A percentile compares a stretch with the other conserved stretches of the same genome.
phyloP scores from a whole-genome alignment of 75 land plant genomes.

The Selaginella moellendorffii region DNA sequence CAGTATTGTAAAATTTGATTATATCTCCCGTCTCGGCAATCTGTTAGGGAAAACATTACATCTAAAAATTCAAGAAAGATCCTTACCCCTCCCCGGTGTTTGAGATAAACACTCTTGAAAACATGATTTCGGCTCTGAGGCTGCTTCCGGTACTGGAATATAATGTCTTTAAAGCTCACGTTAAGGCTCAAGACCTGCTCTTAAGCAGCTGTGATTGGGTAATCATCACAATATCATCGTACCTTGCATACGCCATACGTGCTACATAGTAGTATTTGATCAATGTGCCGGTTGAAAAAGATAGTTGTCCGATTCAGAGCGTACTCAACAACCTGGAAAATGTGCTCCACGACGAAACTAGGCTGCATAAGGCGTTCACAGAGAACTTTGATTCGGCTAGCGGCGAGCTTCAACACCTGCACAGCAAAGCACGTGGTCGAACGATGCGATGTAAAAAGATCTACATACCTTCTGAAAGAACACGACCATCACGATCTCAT shows the following conservation, averaged over 20 bases:
- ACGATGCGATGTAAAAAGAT: neutral
- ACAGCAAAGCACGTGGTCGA: too few species aligned
- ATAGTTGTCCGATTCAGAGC: slow-evolving; percentile 51
- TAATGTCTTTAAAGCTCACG: slow-evolving; percentile 72
- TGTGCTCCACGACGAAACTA: slow-evolving; percentile 49
- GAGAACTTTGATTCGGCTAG: slow-evolving; percentile 68
- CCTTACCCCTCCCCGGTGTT: slow-evolving; percentile 39
- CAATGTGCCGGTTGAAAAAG: slow-evolving; percentile 93
- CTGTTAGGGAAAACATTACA: neutral
- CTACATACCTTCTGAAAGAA: slow-evolving; percentile 80
- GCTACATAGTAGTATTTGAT: slow-evolving; percentile 79
- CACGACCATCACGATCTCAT: slow-evolving; percentile 68
- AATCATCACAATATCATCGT: slow-evolving; percentile 1
- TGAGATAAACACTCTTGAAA: slow-evolving; percentile 70
- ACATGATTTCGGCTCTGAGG: slow-evolving; percentile 86
- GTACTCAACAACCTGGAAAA: slow-evolving; percentile 56
- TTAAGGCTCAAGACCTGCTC: slow-evolving; percentile 58
- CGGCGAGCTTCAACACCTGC: slow-evolving; percentile 82
- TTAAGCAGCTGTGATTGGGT: neutral
- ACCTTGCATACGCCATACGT: slow-evolving; percentile 95
- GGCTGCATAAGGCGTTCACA: slow-evolving; percentile 62
- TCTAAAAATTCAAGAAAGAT: too few species aligned
- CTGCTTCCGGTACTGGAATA: slow-evolving; percentile 67
- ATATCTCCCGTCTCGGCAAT: slow-evolving; percentile 64
- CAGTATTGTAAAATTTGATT: slow-evolving; percentile 77